phyloP scores from a whole-genome alignment of 805 yeast species.

The Monosporozyma siamensis region DNA sequence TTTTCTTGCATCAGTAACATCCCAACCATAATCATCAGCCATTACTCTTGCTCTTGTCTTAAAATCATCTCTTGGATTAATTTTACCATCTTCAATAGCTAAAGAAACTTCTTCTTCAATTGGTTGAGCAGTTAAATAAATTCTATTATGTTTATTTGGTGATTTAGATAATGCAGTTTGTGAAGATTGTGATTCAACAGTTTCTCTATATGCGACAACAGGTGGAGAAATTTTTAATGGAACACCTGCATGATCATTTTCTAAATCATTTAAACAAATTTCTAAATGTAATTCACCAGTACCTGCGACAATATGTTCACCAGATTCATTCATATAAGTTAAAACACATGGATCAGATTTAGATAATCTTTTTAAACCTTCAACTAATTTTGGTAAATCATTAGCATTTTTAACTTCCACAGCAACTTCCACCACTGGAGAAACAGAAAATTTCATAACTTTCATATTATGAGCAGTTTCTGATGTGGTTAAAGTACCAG shows the following conservation, averaged over 20 bases:
- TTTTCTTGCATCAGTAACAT: slow-evolving; percentile 99
- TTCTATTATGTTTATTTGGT: slow-evolving; percentile 99
- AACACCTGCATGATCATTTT: slow-evolving; percentile 98
- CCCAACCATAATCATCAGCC: slow-evolving; percentile 99
- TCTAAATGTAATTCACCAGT: slow-evolving; percentile 99
- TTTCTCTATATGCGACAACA: slow-evolving; percentile 97
- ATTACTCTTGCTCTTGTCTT: slow-evolving; percentile 97
- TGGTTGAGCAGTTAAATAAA: slow-evolving; percentile 95
- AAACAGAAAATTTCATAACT: slow-evolving; percentile 99
- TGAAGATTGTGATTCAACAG: slow-evolving; percentile 86
- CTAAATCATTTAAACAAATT: slow-evolving; percentile 91
- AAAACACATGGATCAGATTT: slow-evolving; percentile 99
- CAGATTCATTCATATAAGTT: slow-evolving; percentile 77
- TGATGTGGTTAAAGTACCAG: slow-evolving; percentile 96
- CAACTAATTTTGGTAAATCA: slow-evolving; percentile 98
- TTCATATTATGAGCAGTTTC: slow-evolving; percentile 98
- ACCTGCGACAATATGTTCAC: slow-evolving; percentile 99
- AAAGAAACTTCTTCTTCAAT: slow-evolving; percentile 81
- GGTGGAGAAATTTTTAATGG: slow-evolving; percentile 98
- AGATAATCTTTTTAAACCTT: slow-evolving; percentile 99
- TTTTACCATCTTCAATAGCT: slow-evolving; percentile 89
- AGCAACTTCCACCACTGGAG: slow-evolving; percentile 99
- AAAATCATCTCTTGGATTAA: slow-evolving; percentile 94
- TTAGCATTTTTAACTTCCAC: slow-evolving; percentile 99
- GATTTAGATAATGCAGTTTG: slow-evolving; percentile 96